Base-by-base conservation (phyloP, 2,329 filamentous ascomycete species). In the Cladosporium halotolerans region DNA sequence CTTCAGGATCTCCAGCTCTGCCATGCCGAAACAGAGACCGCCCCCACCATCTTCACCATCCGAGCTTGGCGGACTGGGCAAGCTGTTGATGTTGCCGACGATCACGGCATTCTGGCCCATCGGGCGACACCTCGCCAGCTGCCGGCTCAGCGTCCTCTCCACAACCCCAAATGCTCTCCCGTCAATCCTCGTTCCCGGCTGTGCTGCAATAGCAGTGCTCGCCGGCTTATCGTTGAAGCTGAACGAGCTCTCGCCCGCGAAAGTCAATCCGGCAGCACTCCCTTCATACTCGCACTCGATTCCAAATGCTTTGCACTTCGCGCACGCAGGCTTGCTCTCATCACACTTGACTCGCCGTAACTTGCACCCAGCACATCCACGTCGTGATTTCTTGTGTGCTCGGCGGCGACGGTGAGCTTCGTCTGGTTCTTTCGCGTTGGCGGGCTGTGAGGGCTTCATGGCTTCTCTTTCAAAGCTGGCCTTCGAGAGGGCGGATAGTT, bases 361-460 rank as follows among this genome's bases (percentile, higher is more conserved):
- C 59, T 81, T 81, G 63, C 80, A 83, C 58, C 81, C 82, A 3
- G 72, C 73, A 58, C 79, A 82, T 2, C 79, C 79, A 11, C 70
- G 67, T 14, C 76, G 70, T 1, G 78, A 81, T 59, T 82, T 82
- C 18, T 68, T 76, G 58, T 82, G 79, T 14, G 61, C 55, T 38
- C 58, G 60, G 13, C 63, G 60, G 44, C 59, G 60, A 41, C 57
- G 57, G 9, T 33, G 31, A 7, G 46, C 19, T 7, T 28, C 34
- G 38, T 16, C 23, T 8, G 38, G 14, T 10, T 36, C 23, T 32
- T 32, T 16, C 9, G 13, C 39, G 14, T n/a, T 11, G 14, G 36
- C 16, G n/a, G 11, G 40, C 11, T n/a, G 9, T 18, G 10, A 8
- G 9, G 11, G 11, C 3, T 23, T 40, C 46, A 49, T 49, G 13